A percentile compares a stretch with the other conserved stretches of the same genome.
Evolutionary conservation across 129 eudicot genomes (phyloP).

Genomic region (sunflower (Helianthus annuus)): HanXRQr2.0-SUNRISE NC_035444.2:8997349-8997848

Average conservation of each 20-base stretch:
- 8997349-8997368: background rate
- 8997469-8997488: conserved; percentile 17
- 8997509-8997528: conserved; percentile 2
- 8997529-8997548: background rate
- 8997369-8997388: background rate
- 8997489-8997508: conserved; percentile 8
- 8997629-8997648: conserved; percentile 71
- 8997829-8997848: too few relatives aligned
- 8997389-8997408: background rate
- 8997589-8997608: background rate
- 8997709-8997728: conserved; percentile 71
- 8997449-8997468: conserved; percentile 17
- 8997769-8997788: conserved; percentile 84
- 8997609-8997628: conserved; percentile 6
- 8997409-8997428: conserved; percentile 6
- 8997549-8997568: too few relatives aligned
- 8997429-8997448: conserved; percentile 14
- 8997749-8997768: conserved; percentile 43
- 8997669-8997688: conserved; percentile 61
- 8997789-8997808: conserved; percentile 71
- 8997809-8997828: background rate
- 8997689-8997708: conserved; percentile 88
- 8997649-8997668: conserved; percentile 79
- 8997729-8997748: conserved; percentile 76
- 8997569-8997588: too few relatives aligned